Percentiles rank a stretch among this genome's conserved stretches.
Conservation (phyloP, 768 basidiomycete genomes). For the Suillus plorans region DNA sequence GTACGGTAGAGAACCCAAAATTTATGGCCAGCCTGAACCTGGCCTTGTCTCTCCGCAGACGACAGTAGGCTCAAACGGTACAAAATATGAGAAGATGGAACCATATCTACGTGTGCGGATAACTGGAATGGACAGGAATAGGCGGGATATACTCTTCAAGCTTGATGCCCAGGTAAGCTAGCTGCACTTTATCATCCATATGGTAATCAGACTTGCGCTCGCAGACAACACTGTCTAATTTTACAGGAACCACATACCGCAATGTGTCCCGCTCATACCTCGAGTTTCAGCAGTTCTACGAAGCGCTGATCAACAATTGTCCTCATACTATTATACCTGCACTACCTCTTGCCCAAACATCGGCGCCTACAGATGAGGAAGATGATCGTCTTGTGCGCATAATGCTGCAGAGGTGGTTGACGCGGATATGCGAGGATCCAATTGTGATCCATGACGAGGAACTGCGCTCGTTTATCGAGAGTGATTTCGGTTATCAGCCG, state of each 20-base stretch:
- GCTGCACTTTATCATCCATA: not conserved
- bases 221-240: constrained; percentile 93
- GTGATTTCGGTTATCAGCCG: constrained; percentile 94
- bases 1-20: constrained; percentile 80
- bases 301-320: constrained; percentile 83
- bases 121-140: constrained; percentile 89
- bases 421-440: constrained; percentile 88
- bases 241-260: constrained; percentile 83
- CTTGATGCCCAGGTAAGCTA: constrained; percentile 87
- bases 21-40: constrained; percentile 83
- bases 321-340: constrained; percentile 97
- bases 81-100: constrained; percentile 70
- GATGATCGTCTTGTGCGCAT: constrained; percentile 95
- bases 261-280: constrained; percentile 94
- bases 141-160: constrained; percentile 90
- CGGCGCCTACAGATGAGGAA: constrained; percentile 96
- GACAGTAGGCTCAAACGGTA: constrained; percentile 64
- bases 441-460: constrained; percentile 91
- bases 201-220: constrained; percentile 4
- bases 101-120: constrained; percentile 90
- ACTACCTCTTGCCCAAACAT: constrained; percentile 93
- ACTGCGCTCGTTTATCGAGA: constrained; percentile 91
- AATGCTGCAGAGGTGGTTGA: constrained; percentile 93
- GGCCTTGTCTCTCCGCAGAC: constrained; percentile 79
- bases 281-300: constrained; percentile 94